These are phyloP conservation scores for Tephrocybe sp. DNA, from an alignment of 768 basidiomycete genomes.

Conservation along the genomic window DNA sequence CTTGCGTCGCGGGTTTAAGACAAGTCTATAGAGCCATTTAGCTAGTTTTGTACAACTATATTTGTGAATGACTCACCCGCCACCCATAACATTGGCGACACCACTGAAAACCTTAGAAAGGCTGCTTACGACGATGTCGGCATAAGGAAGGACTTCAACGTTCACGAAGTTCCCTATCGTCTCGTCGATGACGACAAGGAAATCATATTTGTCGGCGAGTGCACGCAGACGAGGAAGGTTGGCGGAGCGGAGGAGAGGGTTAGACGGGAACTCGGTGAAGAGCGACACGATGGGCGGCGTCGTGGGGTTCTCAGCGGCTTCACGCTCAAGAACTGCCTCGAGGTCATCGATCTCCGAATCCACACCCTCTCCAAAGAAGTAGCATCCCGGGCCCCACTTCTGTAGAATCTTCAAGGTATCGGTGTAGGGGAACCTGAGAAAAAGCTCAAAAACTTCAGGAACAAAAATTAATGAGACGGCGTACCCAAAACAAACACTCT, in stretches of 20 bases:
- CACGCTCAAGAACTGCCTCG: slow-evolving; percentile 56
- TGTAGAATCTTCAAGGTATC: slow-evolving; percentile 93
- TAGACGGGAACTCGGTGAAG: slow-evolving; percentile 94
- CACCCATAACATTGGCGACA: slow-evolving; percentile 95
- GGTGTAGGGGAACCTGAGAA: slow-evolving; percentile 83
- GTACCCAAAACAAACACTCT: slow-evolving; percentile 94
- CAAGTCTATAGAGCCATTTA: slow-evolving; percentile 52
- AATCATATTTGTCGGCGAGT: slow-evolving; percentile 86
- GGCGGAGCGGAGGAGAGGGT: slow-evolving; percentile 87
- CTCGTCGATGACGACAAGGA: slow-evolving; percentile 89
- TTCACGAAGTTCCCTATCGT: slow-evolving; percentile 95
- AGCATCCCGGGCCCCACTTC: slow-evolving; percentile 95
- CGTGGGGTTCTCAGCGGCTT: slow-evolving; percentile 35
- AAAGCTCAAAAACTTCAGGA: background rate
- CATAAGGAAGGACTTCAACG: slow-evolving; percentile 83
- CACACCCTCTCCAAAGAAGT: slow-evolving; percentile 83
- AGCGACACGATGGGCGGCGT: slow-evolving; percentile 73
- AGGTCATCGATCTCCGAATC: slow-evolving; percentile 76
- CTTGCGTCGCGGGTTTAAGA: slow-evolving; percentile 77
- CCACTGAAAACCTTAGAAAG: slow-evolving; percentile 95
- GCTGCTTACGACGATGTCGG: slow-evolving; percentile 90
- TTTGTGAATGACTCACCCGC: slow-evolving; percentile 60
- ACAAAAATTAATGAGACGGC: slow-evolving; percentile 24
- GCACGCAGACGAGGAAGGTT: slow-evolving; percentile 71
- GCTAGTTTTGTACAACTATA: background rate